phyloP scores from a whole-genome alignment of 1,284 basidiomycete genomes.

The Xanthoconium separans region DNA sequence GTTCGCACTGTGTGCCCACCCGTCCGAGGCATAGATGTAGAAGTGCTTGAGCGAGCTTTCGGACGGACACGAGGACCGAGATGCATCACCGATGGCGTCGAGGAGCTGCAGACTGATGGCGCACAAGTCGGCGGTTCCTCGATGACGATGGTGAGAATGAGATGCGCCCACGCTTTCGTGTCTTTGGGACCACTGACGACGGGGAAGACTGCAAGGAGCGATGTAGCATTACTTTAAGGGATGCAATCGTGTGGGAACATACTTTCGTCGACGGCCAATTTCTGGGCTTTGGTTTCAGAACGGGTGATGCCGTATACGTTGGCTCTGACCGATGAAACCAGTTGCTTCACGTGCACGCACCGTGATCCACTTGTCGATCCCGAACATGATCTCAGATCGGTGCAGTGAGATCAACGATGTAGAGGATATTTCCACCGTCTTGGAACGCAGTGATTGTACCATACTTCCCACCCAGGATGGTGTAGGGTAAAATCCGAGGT shows the following conservation, averaged over 20 bases:
- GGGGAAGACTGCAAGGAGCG: conserved; percentile 41
- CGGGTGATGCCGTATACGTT: not conserved
- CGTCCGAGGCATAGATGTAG: conserved; percentile 20
- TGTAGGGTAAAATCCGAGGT: conserved; percentile 48
- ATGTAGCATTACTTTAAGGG: too few relatives aligned
- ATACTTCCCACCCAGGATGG: conserved; percentile 40
- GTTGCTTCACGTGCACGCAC: too few relatives aligned
- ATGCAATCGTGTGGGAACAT: not conserved
- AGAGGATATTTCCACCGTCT: conserved; percentile 50
- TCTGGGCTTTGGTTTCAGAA: not conserved
- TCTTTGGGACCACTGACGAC: conserved; percentile 40
- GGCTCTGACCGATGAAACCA: too few relatives aligned
- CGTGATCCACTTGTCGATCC: too few relatives aligned
- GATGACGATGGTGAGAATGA: conserved; percentile 44
- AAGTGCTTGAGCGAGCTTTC: conserved; percentile 10
- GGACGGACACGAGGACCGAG: conserved; percentile 23
- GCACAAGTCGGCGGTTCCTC: conserved; percentile 25
- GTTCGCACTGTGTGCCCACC: conserved; percentile 18
- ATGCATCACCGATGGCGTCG: conserved; percentile 33
- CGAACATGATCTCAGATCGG: conserved; percentile 15
- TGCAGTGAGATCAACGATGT: conserved; percentile 42
- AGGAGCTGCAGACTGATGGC: conserved; percentile 32
- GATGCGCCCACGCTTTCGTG: conserved; percentile 38
- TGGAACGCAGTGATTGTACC: conserved; percentile 46
- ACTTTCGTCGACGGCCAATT: not conserved